phyloP scores from a whole-genome alignment of 768 basidiomycete species.

The Dioszegia aurantiaca region DNA sequence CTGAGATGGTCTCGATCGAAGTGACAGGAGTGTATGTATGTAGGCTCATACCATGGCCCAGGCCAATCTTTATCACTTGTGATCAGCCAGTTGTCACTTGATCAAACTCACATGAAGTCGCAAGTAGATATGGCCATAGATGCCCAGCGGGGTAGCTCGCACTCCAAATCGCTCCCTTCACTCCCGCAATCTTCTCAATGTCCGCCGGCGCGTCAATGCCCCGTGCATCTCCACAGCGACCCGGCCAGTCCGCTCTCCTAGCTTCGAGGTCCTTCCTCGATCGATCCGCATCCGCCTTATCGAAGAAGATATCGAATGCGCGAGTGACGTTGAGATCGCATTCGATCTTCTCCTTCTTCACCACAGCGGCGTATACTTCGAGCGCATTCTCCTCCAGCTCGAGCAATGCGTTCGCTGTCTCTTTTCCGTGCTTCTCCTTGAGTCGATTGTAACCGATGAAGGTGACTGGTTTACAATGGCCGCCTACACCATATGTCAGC shows the following conservation, averaged over 20 bases:
- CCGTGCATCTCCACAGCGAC: constrained; percentile 15
- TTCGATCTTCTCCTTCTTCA: constrained; percentile 35
- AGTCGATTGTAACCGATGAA: constrained; percentile 23
- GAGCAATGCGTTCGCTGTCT: constrained; percentile 25
- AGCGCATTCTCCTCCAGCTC: constrained; percentile 28
- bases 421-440: constrained; percentile 19
- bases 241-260: constrained; percentile 16
- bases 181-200: constrained; percentile 21
- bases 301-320: constrained; percentile 33
- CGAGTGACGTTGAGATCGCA: constrained; percentile 39
- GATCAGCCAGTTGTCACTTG: neutral
- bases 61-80: constrained; percentile 20
- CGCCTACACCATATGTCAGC: constrained; percentile 18
- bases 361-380: constrained; percentile 27
- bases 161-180: constrained; percentile 24
- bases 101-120: constrained; percentile 26
- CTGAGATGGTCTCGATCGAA: neutral
- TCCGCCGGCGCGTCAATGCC: constrained; percentile 15
- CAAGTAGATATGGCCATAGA: constrained; percentile 36
- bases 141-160: constrained; percentile 33
- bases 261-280: constrained; percentile 21
- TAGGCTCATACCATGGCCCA: constrained; percentile 27
- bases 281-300: constrained; percentile 12
- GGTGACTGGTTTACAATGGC: constrained; percentile 36
- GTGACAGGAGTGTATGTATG: constrained; percentile 30